Conservation (phyloP, 306 rosid genomes). For the Quercus alba region DNA sequence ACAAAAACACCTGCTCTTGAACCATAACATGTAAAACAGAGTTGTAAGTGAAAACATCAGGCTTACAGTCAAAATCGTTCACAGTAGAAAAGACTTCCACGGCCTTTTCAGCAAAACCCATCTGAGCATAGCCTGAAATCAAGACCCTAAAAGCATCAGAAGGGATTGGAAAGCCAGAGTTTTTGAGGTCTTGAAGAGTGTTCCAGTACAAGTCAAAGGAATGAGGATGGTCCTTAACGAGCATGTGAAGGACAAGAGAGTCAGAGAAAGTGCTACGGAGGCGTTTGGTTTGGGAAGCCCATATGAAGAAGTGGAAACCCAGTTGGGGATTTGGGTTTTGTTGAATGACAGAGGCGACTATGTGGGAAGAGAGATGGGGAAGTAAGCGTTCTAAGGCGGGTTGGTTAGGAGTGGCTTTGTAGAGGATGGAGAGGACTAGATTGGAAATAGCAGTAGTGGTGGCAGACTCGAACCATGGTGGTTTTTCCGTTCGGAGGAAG, state of each 20-base stretch:
- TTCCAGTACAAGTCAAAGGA: conserved; percentile 52
- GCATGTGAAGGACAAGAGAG: conserved; percentile 24
- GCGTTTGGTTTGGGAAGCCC: conserved; percentile 44
- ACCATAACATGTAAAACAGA: conserved; percentile 36
- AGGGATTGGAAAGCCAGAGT: conserved; percentile 34
- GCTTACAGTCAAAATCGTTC: conserved; percentile 48
- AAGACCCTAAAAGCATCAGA: conserved; percentile 40
- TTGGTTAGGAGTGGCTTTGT: conserved; percentile 9
- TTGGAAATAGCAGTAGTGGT: background rate
- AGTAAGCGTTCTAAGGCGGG: conserved; percentile 8
- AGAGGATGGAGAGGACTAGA: conserved; percentile 31
- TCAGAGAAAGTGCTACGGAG: conserved; percentile 10
- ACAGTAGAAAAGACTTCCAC: conserved; percentile 49
- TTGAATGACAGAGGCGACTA: conserved; percentile 13
- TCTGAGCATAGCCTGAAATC: conserved; percentile 31
- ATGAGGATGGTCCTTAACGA: conserved; percentile 21
- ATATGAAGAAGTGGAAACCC: conserved; percentile 60
- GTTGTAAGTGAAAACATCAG: conserved; percentile 51
- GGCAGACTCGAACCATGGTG: conserved; percentile 13
- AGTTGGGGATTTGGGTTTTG: conserved; percentile 18
- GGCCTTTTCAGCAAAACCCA: conserved; percentile 48
- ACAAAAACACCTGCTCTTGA: conserved; percentile 37
- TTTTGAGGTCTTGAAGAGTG: conserved; percentile 44
- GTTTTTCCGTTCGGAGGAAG: conserved; percentile 9
- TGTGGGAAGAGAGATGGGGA: conserved; percentile 4